These are phyloP conservation scores for Aspergillus indologenus DNA, from an alignment of 495 filamentous ascomycete genomes.

Conservation along the genomic window DNA sequence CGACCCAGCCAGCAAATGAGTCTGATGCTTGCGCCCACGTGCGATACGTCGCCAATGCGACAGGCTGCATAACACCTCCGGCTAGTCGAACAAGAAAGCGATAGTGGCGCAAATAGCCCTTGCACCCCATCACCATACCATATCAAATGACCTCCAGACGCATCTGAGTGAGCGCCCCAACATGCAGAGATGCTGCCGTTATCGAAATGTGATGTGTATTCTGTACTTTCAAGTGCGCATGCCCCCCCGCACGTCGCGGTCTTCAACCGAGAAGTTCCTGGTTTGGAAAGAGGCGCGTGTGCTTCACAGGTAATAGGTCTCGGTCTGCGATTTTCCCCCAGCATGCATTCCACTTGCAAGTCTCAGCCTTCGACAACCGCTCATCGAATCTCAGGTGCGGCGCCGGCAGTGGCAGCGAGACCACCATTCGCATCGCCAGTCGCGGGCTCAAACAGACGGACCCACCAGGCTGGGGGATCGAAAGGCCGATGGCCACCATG, in stretches of 20 bases:
- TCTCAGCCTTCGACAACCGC: not conserved
- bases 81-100: not conserved
- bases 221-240: not conserved
- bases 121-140: not conserved
- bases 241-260: too few relatives aligned
- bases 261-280: not conserved
- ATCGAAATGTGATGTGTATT: not conserved
- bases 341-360: too few relatives aligned
- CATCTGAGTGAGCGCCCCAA: not conserved
- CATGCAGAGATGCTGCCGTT: not conserved
- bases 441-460: conserved; percentile 68
- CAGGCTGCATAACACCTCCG: not conserved
- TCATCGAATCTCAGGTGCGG: conserved; percentile 41
- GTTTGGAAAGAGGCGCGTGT: not conserved
- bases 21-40: not conserved
- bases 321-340: too few relatives aligned
- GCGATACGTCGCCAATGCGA: not conserved
- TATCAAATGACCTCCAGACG: not conserved
- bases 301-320: not conserved
- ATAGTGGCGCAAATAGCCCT: not conserved
- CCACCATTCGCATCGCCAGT: conserved; percentile 25
- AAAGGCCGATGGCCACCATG: conserved; percentile 81
- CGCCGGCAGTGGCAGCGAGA: conserved; percentile 31
- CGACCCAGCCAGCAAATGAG: not conserved
- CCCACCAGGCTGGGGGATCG: conserved; percentile 91